phyloP scores from a whole-genome alignment of 2,329 filamentous ascomycete genomes.

The Penicillium frequentans region DNA sequence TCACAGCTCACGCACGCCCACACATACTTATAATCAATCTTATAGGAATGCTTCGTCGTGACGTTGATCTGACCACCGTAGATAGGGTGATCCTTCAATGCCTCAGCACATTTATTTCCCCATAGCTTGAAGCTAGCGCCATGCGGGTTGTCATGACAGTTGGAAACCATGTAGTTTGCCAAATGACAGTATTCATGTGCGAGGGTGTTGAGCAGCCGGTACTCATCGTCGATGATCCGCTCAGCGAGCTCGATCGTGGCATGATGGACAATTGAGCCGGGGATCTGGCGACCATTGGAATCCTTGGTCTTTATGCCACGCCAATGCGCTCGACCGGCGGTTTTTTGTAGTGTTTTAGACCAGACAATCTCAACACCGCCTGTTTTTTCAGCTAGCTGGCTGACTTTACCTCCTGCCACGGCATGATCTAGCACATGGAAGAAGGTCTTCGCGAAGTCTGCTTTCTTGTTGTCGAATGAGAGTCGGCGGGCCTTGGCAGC shows the following conservation, averaged over 20 bases:
- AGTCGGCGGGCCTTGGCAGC: conserved; percentile 43
- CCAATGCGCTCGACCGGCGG: conserved; percentile 69
- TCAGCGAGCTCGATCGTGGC: conserved; percentile 85
- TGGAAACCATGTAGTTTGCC: conserved; percentile 83
- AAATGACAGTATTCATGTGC: conserved; percentile 97
- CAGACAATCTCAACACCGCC: conserved; percentile 62
- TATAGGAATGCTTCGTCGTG: conserved; percentile 86
- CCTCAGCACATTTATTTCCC: conserved; percentile 43
- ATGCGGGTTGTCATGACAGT: conserved; percentile 74
- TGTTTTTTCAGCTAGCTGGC: conserved; percentile 48
- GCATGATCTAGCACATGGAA: conserved; percentile 56
- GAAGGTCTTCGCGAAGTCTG: conserved; percentile 54
- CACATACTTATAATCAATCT: conserved; percentile 88
- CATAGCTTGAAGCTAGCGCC: conserved; percentile 81
- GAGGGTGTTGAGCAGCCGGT: conserved; percentile 82
- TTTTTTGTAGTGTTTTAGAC: conserved; percentile 63
- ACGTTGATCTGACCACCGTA: conserved; percentile 65
- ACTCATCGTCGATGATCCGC: conserved; percentile 78
- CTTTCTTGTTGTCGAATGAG: conserved; percentile 56
- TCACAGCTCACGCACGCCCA: conserved; percentile 75
- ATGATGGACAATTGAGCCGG: conserved; percentile 48
- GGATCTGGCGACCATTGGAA: not conserved
- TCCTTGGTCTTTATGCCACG: conserved; percentile 52
- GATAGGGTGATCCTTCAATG: conserved; percentile 51
- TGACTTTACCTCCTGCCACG: conserved; percentile 52